These are phyloP conservation scores for Marasmius oreades DNA, from an alignment of 1,284 basidiomycete genomes.

Conservation along the genomic window DNA sequence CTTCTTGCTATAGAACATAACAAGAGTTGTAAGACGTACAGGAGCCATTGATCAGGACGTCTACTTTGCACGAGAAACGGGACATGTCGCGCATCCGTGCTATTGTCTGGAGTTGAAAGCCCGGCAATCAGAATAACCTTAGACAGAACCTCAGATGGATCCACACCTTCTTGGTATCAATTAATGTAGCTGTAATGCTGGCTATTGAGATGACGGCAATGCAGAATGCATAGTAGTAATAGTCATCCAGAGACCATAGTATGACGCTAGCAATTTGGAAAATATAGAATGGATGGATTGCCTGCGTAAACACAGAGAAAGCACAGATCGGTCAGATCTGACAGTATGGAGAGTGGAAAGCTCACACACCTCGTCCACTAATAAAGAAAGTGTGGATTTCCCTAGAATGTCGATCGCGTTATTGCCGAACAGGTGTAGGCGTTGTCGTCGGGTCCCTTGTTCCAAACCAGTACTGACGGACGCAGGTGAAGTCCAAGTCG, in stretches of 20 bases:
- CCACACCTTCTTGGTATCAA: slow-evolving; percentile 87
- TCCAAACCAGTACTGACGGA: slow-evolving; percentile 66
- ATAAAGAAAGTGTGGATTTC: slow-evolving; percentile 77
- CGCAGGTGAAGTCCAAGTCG: slow-evolving; percentile 64
- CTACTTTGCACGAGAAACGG: slow-evolving; percentile 80
- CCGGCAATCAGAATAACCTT: not conserved
- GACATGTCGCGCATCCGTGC: slow-evolving; percentile 97
- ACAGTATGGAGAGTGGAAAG: not conserved
- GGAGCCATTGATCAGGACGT: slow-evolving; percentile 67
- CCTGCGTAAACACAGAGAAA: slow-evolving; percentile 36
- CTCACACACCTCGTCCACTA: slow-evolving; percentile 84
- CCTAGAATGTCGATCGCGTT: slow-evolving; percentile 93
- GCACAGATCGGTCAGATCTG: slow-evolving; percentile 11
- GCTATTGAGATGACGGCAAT: slow-evolving; percentile 90
- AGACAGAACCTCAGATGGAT: slow-evolving; percentile 1
- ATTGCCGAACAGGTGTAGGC: slow-evolving; percentile 74
- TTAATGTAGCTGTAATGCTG: slow-evolving; percentile 83
- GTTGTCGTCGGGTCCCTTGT: slow-evolving; percentile 55
- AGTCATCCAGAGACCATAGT: slow-evolving; percentile 93
- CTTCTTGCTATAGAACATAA: slow-evolving; percentile 3
- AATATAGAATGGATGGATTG: slow-evolving; percentile 95
- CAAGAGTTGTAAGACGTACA: slow-evolving; percentile 49
- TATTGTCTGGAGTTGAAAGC: slow-evolving; percentile 61
- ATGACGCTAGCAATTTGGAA: slow-evolving; percentile 97
- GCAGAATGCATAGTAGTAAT: slow-evolving; percentile 97